These are phyloP conservation scores for Mortierella alpina DNA, from an alignment of 192 early-diverging fungal genomes.

Conservation along the genomic window DNA sequence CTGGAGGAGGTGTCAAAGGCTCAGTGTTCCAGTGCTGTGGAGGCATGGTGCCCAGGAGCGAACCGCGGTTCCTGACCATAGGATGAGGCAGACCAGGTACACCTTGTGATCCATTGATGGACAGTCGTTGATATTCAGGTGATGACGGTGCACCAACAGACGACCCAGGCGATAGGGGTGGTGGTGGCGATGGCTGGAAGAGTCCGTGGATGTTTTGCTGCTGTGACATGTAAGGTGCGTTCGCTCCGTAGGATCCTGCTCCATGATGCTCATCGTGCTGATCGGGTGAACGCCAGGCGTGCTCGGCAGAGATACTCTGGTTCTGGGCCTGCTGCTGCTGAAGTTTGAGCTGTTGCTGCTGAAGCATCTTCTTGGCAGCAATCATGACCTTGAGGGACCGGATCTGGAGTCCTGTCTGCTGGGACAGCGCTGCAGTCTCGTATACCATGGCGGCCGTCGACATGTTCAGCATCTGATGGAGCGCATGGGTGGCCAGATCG, in stretches of 20 bases:
- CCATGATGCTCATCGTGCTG: not conserved
- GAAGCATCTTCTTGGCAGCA: constrained; percentile 64
- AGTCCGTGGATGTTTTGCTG: constrained; percentile 39
- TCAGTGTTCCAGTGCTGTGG: constrained; percentile 50
- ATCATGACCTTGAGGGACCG: constrained; percentile 65
- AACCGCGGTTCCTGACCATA: constrained; percentile 41
- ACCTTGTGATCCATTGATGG: constrained; percentile 29
- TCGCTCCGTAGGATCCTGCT: constrained; percentile 5
- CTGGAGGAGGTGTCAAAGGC: constrained; percentile 45
- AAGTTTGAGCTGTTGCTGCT: constrained; percentile 56
- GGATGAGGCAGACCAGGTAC: constrained; percentile 35
- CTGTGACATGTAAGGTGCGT: constrained; percentile 28
- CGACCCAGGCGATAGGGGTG: constrained; percentile 27
- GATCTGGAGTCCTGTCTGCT: constrained; percentile 71
- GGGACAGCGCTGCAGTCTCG: constrained; percentile 72
- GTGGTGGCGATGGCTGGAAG: constrained; percentile 47
- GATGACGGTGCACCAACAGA: constrained; percentile 9
- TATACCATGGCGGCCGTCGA: constrained; percentile 73
- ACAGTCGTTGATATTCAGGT: constrained; percentile 34
- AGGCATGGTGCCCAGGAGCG: constrained; percentile 27
- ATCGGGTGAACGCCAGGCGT: constrained; percentile 32
- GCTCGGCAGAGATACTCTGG: constrained; percentile 40
- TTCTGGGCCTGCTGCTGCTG: constrained; percentile 48
- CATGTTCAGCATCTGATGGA: constrained; percentile 71
- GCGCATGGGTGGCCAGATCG: constrained; percentile 64